Conservation (phyloP, 371 early-diverging fungal species). For the Sanchytrium tribonematis region DNA sequence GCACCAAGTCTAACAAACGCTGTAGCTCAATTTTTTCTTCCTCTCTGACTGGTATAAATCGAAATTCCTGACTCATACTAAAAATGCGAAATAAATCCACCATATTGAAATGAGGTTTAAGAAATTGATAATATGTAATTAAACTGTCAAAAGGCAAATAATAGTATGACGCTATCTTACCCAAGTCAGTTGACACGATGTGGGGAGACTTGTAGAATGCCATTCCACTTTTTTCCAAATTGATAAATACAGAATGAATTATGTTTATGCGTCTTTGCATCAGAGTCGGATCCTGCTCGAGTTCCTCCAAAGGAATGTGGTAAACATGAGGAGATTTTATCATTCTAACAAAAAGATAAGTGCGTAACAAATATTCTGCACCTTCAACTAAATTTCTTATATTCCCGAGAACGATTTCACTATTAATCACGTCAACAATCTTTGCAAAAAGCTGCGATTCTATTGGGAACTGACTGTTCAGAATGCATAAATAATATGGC, state of each 20-base stretch:
- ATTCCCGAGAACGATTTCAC: slow-evolving; percentile 83
- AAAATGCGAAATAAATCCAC: slow-evolving; percentile 76
- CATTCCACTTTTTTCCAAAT: slow-evolving; percentile 77
- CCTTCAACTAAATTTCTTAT: slow-evolving; percentile 74
- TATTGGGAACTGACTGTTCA: slow-evolving; percentile 86
- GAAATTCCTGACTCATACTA: slow-evolving; percentile 69
- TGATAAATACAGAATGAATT: slow-evolving; percentile 51
- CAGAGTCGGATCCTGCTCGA: slow-evolving; percentile 48
- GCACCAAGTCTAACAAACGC: slow-evolving; percentile 71
- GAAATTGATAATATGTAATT: slow-evolving; percentile 67
- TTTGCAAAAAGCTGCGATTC: slow-evolving; percentile 77
- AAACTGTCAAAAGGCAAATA: slow-evolving; percentile 69
- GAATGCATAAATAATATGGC: slow-evolving; percentile 66
- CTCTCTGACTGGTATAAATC: slow-evolving; percentile 72
- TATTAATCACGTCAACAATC: slow-evolving; percentile 73
- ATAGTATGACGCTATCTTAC: slow-evolving; percentile 80
- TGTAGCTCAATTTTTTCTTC: slow-evolving; percentile 79
- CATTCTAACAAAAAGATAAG: slow-evolving; percentile 93
- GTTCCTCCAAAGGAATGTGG: slow-evolving; percentile 38
- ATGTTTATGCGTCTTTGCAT: slow-evolving; percentile 60
- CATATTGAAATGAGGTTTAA: slow-evolving; percentile 46
- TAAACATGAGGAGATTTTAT: slow-evolving; percentile 54
- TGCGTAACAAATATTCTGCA: slow-evolving; percentile 82
- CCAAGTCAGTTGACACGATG: slow-evolving; percentile 64
- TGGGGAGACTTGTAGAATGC: slow-evolving; percentile 65